Evolutionary conservation across 768 basidiomycete genomes (phyloP).

Genomic region (Mrakia gelida): DNA sequence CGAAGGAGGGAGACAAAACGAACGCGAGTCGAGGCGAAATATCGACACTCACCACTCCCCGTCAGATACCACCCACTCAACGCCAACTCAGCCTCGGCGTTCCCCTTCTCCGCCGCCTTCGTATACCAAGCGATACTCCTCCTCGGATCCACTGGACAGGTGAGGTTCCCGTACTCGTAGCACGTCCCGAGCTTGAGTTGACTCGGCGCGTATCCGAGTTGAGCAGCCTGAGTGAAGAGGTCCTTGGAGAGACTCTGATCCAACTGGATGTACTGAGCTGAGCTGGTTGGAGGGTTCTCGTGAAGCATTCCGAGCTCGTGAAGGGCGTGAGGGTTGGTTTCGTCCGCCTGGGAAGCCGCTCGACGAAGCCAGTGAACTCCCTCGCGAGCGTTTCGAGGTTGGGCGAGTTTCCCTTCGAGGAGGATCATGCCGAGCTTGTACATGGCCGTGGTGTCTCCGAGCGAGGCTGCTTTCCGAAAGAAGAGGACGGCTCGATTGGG

Average conservation of each 20-base stretch:
- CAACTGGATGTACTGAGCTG: conserved; percentile 31
- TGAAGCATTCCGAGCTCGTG: conserved; percentile 73
- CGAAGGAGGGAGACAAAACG: neutral
- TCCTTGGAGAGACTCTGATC: conserved; percentile 57
- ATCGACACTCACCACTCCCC: conserved; percentile 42
- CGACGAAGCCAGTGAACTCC: conserved; percentile 90
- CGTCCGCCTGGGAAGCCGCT: conserved; percentile 95
- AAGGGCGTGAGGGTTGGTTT: conserved; percentile 94
- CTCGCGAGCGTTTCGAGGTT: conserved; percentile 80
- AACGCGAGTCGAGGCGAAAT: neutral
- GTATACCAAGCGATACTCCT: conserved; percentile 98
- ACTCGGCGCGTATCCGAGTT: conserved; percentile 85
- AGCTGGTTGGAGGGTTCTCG: conserved; percentile 54
- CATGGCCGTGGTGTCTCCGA: conserved; percentile 97
- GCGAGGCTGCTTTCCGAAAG: conserved; percentile 90
- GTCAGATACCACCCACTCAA: conserved; percentile 98
- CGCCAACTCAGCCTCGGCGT: conserved; percentile 89
- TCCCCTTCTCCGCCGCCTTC: conserved; percentile 93
- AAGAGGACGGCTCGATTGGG: conserved; percentile 85
- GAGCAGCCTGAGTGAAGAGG: conserved; percentile 82
- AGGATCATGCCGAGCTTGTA: conserved; percentile 99
- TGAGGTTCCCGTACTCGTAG: conserved; percentile 84
- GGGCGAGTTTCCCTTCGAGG: conserved; percentile 74
- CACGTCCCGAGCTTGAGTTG: conserved; percentile 95
- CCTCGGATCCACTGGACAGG: conserved; percentile 86